Evolutionary conservation across 2,329 filamentous ascomycete species (phyloP), one percentile per base, ranked within the genome.

Genomic region (Bretziella fagacearum): DNA sequence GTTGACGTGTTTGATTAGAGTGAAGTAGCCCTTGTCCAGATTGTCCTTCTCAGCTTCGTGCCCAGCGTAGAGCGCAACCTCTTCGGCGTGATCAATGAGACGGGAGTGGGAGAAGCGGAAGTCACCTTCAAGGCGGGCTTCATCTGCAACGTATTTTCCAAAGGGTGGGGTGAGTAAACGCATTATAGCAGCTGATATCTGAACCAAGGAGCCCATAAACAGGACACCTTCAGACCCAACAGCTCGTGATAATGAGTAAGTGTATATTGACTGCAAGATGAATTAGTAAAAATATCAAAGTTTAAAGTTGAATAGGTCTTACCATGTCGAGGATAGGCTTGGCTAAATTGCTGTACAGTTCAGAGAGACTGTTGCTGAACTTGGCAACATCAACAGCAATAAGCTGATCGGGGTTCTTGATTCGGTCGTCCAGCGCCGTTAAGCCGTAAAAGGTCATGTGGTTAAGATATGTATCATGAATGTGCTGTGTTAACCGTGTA

Each of bases 371-470:
- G 61, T 93, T 94, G 22, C 87, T 91, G 66, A 98, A 98, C 56
- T 91, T 89, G 52, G 87, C 83, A 7, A 98, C 85, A 60, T 98
- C 91, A 23, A 96, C 89, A 0, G 89, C 91, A 56, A 98, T 93
- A 36, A 98, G 73, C 64, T 98, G 91, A 59, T 98, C 91, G 2
- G 91, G 85, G 58, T 98, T 98, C 69, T 95, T 94, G 71, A 98
- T 94, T 59, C 91, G 78, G 60, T 98, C 91, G 57, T 98, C 91
- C 29, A 98, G 71, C 0, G 91, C 86, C 1, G 87, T 93, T 45
- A 98, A 81, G 2, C 86, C 87, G 61, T 98, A 98, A 61, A 96
- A 98, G 1, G 89, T 96, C 74, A 98, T 82, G 51, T 94, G 83
- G n/a, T 84, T 87, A 11, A 98, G 73, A 61, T 98, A 98, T 60